These are phyloP conservation scores for Aspergillus hiratsukae DNA, from an alignment of 2,329 filamentous ascomycete genomes.

Conservation along the genomic window DNA sequence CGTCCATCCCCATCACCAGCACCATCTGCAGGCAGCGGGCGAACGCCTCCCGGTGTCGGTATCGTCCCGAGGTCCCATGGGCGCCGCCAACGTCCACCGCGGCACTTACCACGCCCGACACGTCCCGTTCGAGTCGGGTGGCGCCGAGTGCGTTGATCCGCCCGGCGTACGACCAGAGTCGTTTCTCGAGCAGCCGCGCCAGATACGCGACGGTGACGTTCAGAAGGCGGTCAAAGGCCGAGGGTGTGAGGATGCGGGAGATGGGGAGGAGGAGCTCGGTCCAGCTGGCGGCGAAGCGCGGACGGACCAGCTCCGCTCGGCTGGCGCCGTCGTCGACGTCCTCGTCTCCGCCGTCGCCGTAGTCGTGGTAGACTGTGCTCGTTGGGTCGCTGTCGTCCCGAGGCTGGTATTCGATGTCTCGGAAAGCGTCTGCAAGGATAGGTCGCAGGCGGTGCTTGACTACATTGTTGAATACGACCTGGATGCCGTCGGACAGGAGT, in stretches of 20 bases:
- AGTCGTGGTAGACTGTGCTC: constrained; percentile 39
- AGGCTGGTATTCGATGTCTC: constrained; percentile 81
- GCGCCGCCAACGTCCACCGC: constrained; percentile 38
- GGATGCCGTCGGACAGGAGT: constrained; percentile 75
- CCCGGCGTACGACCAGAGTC: constrained; percentile 75
- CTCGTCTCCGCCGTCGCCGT: constrained; percentile 43
- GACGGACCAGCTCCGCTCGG: constrained; percentile 63
- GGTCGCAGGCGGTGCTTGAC: constrained; percentile 80
- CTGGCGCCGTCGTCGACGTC: constrained; percentile 26
- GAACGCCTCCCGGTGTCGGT: constrained; percentile 73
- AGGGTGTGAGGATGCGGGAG: constrained; percentile 73
- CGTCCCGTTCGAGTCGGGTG: constrained; percentile 77
- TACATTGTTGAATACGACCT: constrained; percentile 82
- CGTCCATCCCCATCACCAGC: constrained; percentile 89
- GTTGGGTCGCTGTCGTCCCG: constrained; percentile 46
- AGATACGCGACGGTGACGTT: constrained; percentile 70
- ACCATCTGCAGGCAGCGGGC: constrained; percentile 72
- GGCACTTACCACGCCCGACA: constrained; percentile 64
- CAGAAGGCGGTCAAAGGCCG: constrained; percentile 72
- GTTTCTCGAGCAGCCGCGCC: constrained; percentile 75
- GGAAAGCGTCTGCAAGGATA: constrained; percentile 81
- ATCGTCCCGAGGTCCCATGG: constrained; percentile 49
- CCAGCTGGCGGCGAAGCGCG: constrained; percentile 82
- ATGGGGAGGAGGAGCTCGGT: constrained; percentile 79
- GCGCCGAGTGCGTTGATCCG: constrained; percentile 77